Evolutionary conservation across 768 basidiomycete species (phyloP), one percentile per base, ranked within the genome.

Genomic region (Mycena chlorophos): DNA sequence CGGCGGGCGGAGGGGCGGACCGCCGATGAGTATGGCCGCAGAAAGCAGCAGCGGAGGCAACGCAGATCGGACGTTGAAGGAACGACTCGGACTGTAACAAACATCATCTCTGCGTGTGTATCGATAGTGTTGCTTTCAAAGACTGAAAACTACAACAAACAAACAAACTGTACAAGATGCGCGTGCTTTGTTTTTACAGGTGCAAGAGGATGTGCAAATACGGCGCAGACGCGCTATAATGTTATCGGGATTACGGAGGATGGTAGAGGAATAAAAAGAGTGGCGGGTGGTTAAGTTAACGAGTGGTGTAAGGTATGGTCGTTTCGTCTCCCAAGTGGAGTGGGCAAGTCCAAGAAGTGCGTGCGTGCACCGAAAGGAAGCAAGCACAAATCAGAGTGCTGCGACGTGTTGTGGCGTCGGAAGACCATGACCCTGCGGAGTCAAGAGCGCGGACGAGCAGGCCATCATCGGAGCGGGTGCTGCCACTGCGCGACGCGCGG

Each of bases 21-120:
- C n/a, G n/a, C 34, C 69, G 69, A 47, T 52, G 69, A 67, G 22
- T 69, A 40, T 39, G 16, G 49, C 51, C 30, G 65, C 6, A 65
- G 72, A 72, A 60, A 71, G 75, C 59, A 75, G 75, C n/a, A 37
- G 34, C 34, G n/a, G n/a, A n/a, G n/a, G n/a, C n/a, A 10, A 12
- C 22, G 22, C 40, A 42, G 86, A 88, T 77, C 89, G 89, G 82
- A 89, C 90, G 77, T 84, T 92, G 77, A 87, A 86, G 70, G 88
- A 91, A 72, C 76, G 90, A 66, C 81, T 92, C 86, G 90, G 90
- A 70, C 78, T 90, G 39, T 89, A 72, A 80, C 63, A n/a, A n/a
- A n/a, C n/a, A n/a, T n/a, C n/a, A n/a, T n/a, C n/a, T n/a, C n/a
- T n/a, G n/a, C n/a, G 22, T n/a, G 43, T 57, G 58, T 50, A 61